Base-by-base conservation (phyloP, 1,139 yeast genomes). In the Sugiyamaella neomexicana region DNA sequence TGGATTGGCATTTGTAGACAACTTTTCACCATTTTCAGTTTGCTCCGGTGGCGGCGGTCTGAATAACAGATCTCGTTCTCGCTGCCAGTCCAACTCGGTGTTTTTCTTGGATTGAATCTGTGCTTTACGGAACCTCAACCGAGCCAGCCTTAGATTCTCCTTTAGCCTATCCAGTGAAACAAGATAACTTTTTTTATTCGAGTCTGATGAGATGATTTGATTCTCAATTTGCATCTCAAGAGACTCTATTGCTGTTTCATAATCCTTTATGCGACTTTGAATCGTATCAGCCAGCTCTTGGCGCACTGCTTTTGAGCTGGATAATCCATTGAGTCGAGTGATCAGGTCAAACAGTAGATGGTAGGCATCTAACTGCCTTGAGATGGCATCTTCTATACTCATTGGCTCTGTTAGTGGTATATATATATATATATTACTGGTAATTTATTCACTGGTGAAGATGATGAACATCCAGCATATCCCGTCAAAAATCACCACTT, bases 91-190 rank as follows among this genome's bases (percentile, higher is more conserved):
- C 43, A 55, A 53, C 39, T 61, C 60, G 2, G 54, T 54, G 40
- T 65, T 63, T 56, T 56, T 54, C 48, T 63, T 63, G 38, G 69
- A 63, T 47, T 62, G 64, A 7, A 67, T 55, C 57, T 69, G 73
- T 6, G 72, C 72, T 36, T 55, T 61, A 20, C 72, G 60, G 53
- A 67, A 68, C 42, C 55, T 55, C 53, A 13, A 59, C 23, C 59
- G 51, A 8, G 57, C 56, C 61, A 65, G 53, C 45, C 60, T 54
- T 29, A 66, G 46, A 27, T 67, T 65, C 52, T 68, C 69, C 29
- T 49, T 51, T 17, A 66, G 36, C 47, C 62, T 62, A 47, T 66
- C 68, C 16, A 68, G 49, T 5, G 62, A 56, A 2, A 60, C 63
- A 16, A 55, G 52, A 47, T 60, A 58, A 4, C 44, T 44, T 29